Conservation (phyloP, 2,329 filamentous ascomycete species). For the Phoma sp. region DNA sequence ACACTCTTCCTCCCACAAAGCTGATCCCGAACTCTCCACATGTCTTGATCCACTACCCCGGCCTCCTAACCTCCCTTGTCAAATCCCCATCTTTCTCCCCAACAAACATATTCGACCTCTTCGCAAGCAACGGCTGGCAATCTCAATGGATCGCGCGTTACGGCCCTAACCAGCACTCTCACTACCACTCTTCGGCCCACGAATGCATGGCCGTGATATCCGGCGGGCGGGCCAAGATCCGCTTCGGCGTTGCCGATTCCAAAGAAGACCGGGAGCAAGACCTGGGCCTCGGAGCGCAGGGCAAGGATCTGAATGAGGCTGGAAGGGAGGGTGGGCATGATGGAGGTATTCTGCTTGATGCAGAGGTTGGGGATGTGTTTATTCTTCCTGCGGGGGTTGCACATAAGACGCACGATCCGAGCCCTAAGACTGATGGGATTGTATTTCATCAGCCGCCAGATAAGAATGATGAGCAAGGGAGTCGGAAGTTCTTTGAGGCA, state of each 20-base stretch:
- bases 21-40: constrained; percentile 53
- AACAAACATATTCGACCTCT: constrained; percentile 53
- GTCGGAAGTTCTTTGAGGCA: constrained; percentile 45
- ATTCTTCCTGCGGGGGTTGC: constrained; percentile 64
- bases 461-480: constrained; percentile 34
- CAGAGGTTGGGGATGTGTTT: constrained; percentile 64
- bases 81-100: constrained; percentile 33
- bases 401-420: constrained; percentile 61
- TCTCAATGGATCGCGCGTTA: constrained; percentile 66
- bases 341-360: constrained; percentile 59
- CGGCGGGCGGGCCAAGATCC: constrained; percentile 59
- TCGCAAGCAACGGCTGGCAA: constrained; percentile 60
- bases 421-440: constrained; percentile 47
- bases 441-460: constrained; percentile 56
- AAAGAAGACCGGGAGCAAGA: constrained; percentile 17
- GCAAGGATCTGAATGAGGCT: constrained; percentile 51
- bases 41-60: constrained; percentile 62
- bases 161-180: constrained; percentile 61
- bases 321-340: constrained; percentile 56
- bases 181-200: constrained; percentile 65
- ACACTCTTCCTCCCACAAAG: constrained; percentile 32
- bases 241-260: constrained; percentile 62
- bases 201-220: constrained; percentile 66
- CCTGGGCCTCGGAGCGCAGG: constrained; percentile 15
- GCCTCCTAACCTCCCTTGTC: constrained; percentile 46